A percentile compares a stretch with the other conserved stretches of the same genome.
Evolutionary conservation across 73 alveolate genomes (phyloP).

Genomic region (Paraurostyla sp.): DNA sequence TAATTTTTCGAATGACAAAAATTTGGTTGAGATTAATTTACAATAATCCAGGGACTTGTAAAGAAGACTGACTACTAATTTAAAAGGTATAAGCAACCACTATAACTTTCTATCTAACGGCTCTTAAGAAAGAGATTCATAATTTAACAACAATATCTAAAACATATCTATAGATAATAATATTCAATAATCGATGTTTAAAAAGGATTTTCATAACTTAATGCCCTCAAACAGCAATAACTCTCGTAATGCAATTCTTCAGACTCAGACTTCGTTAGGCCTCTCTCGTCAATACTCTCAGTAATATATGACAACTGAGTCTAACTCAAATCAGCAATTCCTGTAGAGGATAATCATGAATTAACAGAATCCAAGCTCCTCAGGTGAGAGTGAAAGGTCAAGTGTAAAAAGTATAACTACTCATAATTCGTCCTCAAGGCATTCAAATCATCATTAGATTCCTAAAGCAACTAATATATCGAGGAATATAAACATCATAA

Average conservation of each 20-base stretch:
- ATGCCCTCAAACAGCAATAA: neutral
- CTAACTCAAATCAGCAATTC: neutral
- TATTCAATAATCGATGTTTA: neutral
- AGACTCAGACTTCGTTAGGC: neutral
- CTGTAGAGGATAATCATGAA: neutral
- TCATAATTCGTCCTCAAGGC: conserved; percentile 21
- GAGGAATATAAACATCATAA: neutral
- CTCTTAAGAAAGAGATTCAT: conserved; percentile 57
- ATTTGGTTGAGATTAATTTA: neutral
- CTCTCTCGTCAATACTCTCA: conserved; percentile 17
- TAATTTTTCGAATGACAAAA: conserved; percentile 28
- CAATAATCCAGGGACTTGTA: conserved; percentile 19
- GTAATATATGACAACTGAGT: neutral
- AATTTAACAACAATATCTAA: neutral
- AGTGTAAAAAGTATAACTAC: conserved; percentile 49
- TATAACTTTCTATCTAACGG: conserved; percentile 32
- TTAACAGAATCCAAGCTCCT: conserved; percentile 13
- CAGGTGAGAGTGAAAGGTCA: neutral
- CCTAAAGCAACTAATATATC: conserved; percentile 49
- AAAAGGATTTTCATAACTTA: neutral
- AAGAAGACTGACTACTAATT: conserved; percentile 17
- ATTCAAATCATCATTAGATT: conserved; percentile 44
- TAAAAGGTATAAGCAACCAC: conserved; percentile 1
- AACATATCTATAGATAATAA: no score
- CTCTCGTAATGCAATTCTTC: neutral